A percentile compares a stretch with the other conserved stretches of the same genome.
Evolutionary conservation across 441 rosid species (phyloP).

Genomic region (Corymbia calophylla): DNA sequence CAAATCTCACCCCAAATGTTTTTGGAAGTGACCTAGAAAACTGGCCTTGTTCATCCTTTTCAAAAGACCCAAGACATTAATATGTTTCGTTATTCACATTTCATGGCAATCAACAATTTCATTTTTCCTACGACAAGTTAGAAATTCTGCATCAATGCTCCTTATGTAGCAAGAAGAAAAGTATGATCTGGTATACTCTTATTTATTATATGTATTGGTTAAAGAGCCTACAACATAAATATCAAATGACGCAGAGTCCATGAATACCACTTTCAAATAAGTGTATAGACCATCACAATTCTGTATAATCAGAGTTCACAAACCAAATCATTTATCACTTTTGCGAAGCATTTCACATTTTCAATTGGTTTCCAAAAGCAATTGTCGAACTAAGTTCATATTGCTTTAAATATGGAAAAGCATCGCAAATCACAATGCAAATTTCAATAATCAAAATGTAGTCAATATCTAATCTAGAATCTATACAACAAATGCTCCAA

Average conservation of each 20-base stretch:
- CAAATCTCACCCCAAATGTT: neutral
- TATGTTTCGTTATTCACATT: neutral
- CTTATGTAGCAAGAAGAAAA: too few species aligned
- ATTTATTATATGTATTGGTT: too few species aligned
- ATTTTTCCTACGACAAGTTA: neutral
- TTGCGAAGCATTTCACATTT: neutral
- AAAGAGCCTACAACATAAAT: too few species aligned
- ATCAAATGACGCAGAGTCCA: rapidly evolving
- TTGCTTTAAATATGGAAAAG: neutral
- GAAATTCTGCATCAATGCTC: neutral
- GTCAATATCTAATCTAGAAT: neutral
- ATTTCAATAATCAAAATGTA: neutral
- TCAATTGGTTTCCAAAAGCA: neutral
- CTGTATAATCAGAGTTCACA: neutral
- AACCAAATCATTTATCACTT: neutral
- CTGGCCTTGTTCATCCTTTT: neutral
- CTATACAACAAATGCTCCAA: neutral
- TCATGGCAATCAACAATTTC: neutral
- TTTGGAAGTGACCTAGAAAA: neutral
- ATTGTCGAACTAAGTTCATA: neutral
- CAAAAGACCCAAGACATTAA: neutral
- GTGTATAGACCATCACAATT: neutral
- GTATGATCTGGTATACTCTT: neutral
- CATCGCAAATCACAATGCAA: neutral
- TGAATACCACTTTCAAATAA: neutral